Evolutionary conservation across 148 eudicot genomes (phyloP).

Genomic region (Heliamphora exappendiculata): DNA sequence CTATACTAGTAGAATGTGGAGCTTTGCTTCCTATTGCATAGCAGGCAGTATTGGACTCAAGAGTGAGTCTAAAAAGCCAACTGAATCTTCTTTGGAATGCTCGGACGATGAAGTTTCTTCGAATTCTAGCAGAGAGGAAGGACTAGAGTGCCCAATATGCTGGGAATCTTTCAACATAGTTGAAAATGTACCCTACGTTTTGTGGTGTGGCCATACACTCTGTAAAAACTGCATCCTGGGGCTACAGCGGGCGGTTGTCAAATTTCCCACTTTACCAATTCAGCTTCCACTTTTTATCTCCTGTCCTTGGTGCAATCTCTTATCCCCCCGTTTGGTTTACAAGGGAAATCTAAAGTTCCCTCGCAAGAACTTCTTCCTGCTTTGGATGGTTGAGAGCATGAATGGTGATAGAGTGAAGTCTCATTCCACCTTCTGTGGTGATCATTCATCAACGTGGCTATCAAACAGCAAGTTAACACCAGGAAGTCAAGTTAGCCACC

Average conservation of each 20-base stretch:
- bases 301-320: slow-evolving; percentile 49
- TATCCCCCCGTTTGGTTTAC: slow-evolving; percentile 33
- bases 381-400: slow-evolving; percentile 54
- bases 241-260: slow-evolving; percentile 43
- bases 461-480: slow-evolving; percentile 9
- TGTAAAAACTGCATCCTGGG: slow-evolving; percentile 44
- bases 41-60: slow-evolving; percentile 30
- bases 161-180: slow-evolving; percentile 54
- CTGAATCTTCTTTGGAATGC: slow-evolving; percentile 18
- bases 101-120: slow-evolving; percentile 41
- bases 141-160: slow-evolving; percentile 51
- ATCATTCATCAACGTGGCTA: slow-evolving; percentile 20
- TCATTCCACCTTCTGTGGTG: slow-evolving; percentile 18
- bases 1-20: slow-evolving; percentile 30
- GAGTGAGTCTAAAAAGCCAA: slow-evolving; percentile 15
- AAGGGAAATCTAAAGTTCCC: slow-evolving; percentile 41
- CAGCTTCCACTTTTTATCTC: slow-evolving; percentile 45
- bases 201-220: slow-evolving; percentile 53
- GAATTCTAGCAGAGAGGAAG: slow-evolving; percentile 33
- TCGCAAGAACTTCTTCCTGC: slow-evolving; percentile 42
- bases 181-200: slow-evolving; percentile 46
- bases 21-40: slow-evolving; percentile 31
- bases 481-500: slow-evolving; percentile 5
- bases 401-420: slow-evolving; percentile 37
- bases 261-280: slow-evolving; percentile 31